Conservation (phyloP, 768 basidiomycete species). For the Suillus tomentosus region DNA sequence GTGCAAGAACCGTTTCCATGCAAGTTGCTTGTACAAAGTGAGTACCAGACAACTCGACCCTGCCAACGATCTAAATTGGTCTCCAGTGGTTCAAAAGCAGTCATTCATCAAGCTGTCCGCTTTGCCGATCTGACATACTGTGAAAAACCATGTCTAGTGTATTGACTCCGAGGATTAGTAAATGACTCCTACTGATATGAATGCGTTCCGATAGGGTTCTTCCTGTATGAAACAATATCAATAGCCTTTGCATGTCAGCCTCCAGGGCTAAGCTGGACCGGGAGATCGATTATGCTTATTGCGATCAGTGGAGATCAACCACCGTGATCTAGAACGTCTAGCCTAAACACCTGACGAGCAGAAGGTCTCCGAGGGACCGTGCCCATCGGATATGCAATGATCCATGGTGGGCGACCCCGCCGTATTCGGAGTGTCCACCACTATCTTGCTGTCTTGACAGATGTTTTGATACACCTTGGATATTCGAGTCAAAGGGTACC, state of each 20-base stretch:
- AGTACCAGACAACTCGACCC: slow-evolving; percentile 17
- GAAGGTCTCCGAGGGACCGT: not conserved
- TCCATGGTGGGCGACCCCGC: no score
- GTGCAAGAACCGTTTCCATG: slow-evolving; percentile 93
- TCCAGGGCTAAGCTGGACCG: not conserved
- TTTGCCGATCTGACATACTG: slow-evolving; percentile 85
- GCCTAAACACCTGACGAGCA: not conserved
- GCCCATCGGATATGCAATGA: no score
- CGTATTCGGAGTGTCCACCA: no score
- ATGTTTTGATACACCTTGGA: not conserved
- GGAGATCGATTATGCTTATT: not conserved
- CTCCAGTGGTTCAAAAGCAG: slow-evolving; percentile 85
- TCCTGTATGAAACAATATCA: not conserved
- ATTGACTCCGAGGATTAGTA: not conserved
- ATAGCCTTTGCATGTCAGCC: not conserved
- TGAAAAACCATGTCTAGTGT: slow-evolving; percentile 29
- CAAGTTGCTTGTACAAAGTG: slow-evolving; percentile 88
- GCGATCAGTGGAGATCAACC: not conserved
- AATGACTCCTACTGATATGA: not conserved
- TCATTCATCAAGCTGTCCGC: slow-evolving; percentile 87
- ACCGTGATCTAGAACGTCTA: no score
- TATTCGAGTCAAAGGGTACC: not conserved
- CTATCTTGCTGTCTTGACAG: not conserved
- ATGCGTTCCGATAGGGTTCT: not conserved
- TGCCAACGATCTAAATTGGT: not conserved